Conservation (phyloP, 1,139 yeast species). For the Taiozyma sp. region DNA sequence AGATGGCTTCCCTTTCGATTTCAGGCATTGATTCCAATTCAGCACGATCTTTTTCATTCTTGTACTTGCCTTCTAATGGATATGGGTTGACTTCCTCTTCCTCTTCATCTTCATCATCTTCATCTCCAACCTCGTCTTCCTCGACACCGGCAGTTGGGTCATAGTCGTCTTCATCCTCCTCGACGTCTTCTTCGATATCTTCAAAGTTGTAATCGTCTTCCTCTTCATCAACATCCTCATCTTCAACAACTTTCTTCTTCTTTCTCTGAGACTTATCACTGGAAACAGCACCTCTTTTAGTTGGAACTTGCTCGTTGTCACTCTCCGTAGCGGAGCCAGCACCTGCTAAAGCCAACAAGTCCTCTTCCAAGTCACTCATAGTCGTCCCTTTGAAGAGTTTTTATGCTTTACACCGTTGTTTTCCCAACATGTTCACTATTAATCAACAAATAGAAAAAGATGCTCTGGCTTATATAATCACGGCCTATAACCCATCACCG, state of each 20-base stretch:
- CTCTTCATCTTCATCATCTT: slow-evolving; percentile 26
- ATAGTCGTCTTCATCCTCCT: slow-evolving; percentile 27
- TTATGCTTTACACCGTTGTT: no score
- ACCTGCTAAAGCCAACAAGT: slow-evolving; percentile 87
- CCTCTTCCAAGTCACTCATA: slow-evolving; percentile 69
- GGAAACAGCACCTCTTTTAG: slow-evolving; percentile 18
- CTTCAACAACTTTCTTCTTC: slow-evolving; percentile 19
- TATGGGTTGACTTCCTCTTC: slow-evolving; percentile 59
- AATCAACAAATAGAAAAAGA: no score
- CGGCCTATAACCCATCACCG: no score
- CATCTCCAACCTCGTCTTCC: slow-evolving; percentile 15
- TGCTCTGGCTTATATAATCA: no score
- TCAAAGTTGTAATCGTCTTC: slow-evolving; percentile 25
- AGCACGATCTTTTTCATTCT: slow-evolving; percentile 73
- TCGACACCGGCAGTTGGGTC: slow-evolving; percentile 30
- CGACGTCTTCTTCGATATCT: slow-evolving; percentile 11
- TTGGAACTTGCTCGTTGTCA: slow-evolving; percentile 22
- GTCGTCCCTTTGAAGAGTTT: no score
- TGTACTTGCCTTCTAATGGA: slow-evolving; percentile 90
- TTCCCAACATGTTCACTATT: no score
- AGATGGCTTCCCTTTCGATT: slow-evolving; percentile 82
- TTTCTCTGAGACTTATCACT: slow-evolving; percentile 17
- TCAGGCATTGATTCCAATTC: slow-evolving; percentile 76
- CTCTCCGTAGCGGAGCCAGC: slow-evolving; percentile 39
- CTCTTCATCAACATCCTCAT: slow-evolving; percentile 19